Evolutionary conservation across 805 yeast species (phyloP), one percentile per base, ranked within the genome.

Genomic region (Grigorovia humatica): DNA sequence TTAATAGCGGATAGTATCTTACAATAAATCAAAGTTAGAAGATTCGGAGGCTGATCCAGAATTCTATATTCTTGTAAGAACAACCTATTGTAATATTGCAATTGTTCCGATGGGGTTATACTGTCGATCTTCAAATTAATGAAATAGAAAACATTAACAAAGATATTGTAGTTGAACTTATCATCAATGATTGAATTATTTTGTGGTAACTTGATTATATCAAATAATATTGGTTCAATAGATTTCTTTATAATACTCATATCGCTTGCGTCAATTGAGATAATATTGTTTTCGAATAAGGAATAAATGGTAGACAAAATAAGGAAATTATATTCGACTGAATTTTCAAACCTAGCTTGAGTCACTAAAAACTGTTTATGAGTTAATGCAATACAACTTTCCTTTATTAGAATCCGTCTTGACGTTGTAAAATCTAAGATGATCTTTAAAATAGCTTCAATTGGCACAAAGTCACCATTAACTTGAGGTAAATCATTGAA

Each of bases 1-100:
- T 81, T 85, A 17, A 82, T 60, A 18, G 76, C 78, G 4, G 83
- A 73, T 9, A 83, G 48, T 1, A 82, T 58, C 54, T 77, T 79
- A 41, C 70, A 70, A 54, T 74, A 59, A 32, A 74, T 53, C 1
- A 72, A 65, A 19, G 79, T 67, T 17, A 71, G 60, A 17, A 70
- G 65, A 8, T 64, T 59, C 4, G 65, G 56, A 44, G 20, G 30
- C 3, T 53, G 42, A 17, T 61, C 43, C 15, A 58, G 20, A 48
- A 59, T 49, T 18, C 53, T 35, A 18, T 48, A 40, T 6, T 57
- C 67, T 3, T 58, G 55, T 6, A 72, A 54, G 52, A 82, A 80
- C 3, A 73, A 38, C 0, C 55, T 50, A 12, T 67, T 58, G 27
- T 73, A 66, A 13, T 72, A 73, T 43, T 71, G 61, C 8, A 80